Percentiles rank a stretch among this genome's conserved stretches.
Evolutionary conservation across 306 rosid genomes (phyloP).

Genomic region (Hippophae tibetana): DNA sequence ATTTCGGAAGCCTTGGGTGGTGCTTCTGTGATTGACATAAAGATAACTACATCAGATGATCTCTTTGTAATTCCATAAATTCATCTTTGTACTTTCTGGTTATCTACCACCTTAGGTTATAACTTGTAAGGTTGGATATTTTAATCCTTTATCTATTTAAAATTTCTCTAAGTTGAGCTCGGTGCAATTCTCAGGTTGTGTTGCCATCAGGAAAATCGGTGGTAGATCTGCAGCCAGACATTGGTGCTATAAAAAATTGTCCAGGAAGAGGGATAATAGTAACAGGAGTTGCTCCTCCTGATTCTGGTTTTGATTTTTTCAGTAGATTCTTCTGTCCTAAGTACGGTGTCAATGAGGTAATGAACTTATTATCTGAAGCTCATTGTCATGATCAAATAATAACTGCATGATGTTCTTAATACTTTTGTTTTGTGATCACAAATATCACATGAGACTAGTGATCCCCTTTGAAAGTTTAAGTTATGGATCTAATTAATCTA

Average conservation of each 20-base stretch:
- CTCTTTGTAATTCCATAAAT: constrained; percentile 34
- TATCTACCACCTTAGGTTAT: not conserved
- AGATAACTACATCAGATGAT: constrained; percentile 22
- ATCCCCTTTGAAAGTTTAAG: too few species aligned
- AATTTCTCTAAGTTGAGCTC: constrained; percentile 3
- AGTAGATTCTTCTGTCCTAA: constrained; percentile 53
- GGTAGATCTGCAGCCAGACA: constrained; percentile 41
- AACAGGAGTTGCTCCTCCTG: constrained; percentile 40
- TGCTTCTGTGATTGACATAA: constrained; percentile 40
- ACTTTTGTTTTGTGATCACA: too few species aligned
- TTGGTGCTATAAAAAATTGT: constrained; percentile 39
- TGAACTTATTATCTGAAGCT: not conserved
- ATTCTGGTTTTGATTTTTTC: constrained; percentile 52
- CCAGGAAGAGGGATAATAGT: constrained; percentile 50
- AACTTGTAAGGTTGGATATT: not conserved
- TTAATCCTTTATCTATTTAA: not conserved
- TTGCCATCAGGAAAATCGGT: constrained; percentile 43
- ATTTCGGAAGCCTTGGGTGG: constrained; percentile 41
- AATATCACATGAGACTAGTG: too few species aligned
- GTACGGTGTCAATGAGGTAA: constrained; percentile 52
- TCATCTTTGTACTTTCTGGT: not conserved
- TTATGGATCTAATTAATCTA: too few species aligned
- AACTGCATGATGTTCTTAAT: not conserved
- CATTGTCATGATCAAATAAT: constrained; percentile 20
- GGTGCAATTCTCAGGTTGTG: constrained; percentile 35